Percentiles rank a stretch among this genome's conserved stretches.
These are phyloP conservation scores for Inonotus hispidus DNA, from an alignment of 1,284 basidiomycete species.

Conservation along the genomic window DNA sequence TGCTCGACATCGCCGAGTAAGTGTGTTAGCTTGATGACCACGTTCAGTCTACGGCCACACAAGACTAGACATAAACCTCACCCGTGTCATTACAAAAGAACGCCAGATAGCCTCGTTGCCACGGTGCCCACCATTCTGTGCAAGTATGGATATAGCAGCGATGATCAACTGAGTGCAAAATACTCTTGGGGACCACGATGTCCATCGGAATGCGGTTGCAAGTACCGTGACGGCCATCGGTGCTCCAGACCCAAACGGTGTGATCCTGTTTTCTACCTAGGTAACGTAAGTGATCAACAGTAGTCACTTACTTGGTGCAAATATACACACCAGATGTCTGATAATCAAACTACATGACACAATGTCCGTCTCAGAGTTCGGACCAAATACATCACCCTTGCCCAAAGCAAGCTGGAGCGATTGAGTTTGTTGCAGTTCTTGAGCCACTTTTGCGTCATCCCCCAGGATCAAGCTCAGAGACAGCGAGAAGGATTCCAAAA, in stretches of 20 bases:
- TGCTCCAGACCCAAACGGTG: constrained; percentile 57
- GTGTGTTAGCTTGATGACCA: constrained; percentile 49
- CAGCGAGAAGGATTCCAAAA: constrained; percentile 54
- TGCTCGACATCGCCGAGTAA: constrained; percentile 51
- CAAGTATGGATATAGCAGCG: constrained; percentile 54
- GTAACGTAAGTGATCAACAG: constrained; percentile 2
- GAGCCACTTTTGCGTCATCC: constrained; percentile 60
- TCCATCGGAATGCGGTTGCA: constrained; percentile 54
- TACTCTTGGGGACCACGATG: constrained; percentile 56
- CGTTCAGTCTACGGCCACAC: background rate
- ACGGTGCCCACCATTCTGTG: constrained; percentile 38
- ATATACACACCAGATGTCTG: constrained; percentile 48
- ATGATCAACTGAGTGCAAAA: constrained; percentile 67
- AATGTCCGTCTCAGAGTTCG: constrained; percentile 57
- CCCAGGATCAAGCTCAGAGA: constrained; percentile 55
- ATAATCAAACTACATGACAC: constrained; percentile 56
- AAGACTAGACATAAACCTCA: constrained; percentile 27
- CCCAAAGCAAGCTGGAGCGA: constrained; percentile 50
- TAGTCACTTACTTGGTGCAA: background rate
- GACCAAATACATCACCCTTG: constrained; percentile 50
- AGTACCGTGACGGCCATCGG: constrained; percentile 50
- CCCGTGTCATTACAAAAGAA: constrained; percentile 66
- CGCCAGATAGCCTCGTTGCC: constrained; percentile 50
- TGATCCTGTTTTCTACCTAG: constrained; percentile 53
- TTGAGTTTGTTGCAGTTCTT: constrained; percentile 65